Evolutionary conservation across 2,329 filamentous ascomycete species (phyloP), one percentile per base, ranked within the genome.

Genomic region (Elsinoe perseae): DNA sequence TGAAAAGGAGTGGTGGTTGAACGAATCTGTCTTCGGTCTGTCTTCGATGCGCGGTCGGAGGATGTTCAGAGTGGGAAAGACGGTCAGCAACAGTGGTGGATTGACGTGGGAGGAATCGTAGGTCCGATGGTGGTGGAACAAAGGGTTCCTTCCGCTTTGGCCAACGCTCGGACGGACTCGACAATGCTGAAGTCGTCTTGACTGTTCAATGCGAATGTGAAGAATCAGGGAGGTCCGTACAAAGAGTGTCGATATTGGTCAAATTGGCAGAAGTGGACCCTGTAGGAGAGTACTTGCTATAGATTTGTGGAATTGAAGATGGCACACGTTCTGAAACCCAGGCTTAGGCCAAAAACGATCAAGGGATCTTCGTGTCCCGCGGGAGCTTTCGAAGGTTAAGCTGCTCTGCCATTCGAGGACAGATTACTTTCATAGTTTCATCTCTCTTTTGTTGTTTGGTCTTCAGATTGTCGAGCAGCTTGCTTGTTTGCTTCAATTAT

Each of bases 241-340:
- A 52, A 52, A 52, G 48, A 27, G 28, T 5, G 30, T 28, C 30
- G 20, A 21, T 34, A 10, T 20, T 18, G 28, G 27, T 23, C 27
- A 52, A 52, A 52, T 52, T 52, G 48, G 30, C 48, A 52, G 28
- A 27, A 21, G 28, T 10, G 21, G 48, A 34, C 27, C 27, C 48
- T 36, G n/a, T 34, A 36, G 28, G 30, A 18, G 48, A 18, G 48
- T 16, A 30, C 28, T 16, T 52, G 48, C 48, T 36, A 52, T 52
- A 52, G 48, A 36, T 32, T 23, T 30, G 48, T 52, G 48, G 48
- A 52, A 52, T 50, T 50, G 46, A 9, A 50, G 46, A 50, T 34
- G 48, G 48, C 28, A 52, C 44, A 50, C 48, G 20, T 52, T 52
- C 48, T 52, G 48, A 52, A 52, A 52, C 48, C 28, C 48, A 38